phyloP scores from a whole-genome alignment of 2,329 filamentous ascomycete genomes.

The Neurospora sp. region DNA sequence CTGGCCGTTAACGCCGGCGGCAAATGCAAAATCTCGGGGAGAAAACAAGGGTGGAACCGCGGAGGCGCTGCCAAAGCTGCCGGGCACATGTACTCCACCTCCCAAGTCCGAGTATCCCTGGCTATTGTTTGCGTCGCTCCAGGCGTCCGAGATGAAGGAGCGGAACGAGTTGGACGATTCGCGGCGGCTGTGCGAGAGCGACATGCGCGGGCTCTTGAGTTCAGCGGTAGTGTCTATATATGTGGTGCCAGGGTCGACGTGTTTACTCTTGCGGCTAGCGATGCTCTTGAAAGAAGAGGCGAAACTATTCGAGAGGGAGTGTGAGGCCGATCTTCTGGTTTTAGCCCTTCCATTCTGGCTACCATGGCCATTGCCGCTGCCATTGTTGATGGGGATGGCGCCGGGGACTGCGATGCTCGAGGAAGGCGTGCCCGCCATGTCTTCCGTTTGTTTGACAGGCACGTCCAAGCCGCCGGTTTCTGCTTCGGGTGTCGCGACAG shows the following conservation, averaged over 20 bases:
- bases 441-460: not conserved
- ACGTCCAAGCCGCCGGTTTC: not conserved
- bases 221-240: constrained; percentile 40
- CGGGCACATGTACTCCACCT: not conserved
- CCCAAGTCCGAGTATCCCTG: not conserved
- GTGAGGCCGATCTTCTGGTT: not conserved
- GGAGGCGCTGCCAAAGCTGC: not conserved
- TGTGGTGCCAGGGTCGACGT: constrained; percentile 50
- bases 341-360: not conserved
- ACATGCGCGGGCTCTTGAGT: constrained; percentile 32
- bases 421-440: not conserved
- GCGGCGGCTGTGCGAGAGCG: constrained; percentile 32
- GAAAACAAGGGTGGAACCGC: constrained; percentile 3
- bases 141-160: constrained; percentile 23
- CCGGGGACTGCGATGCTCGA: not conserved
- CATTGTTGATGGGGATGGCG: not conserved
- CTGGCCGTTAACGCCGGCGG: not conserved
- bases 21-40: constrained; percentile 11
- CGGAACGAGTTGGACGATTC: constrained; percentile 27
- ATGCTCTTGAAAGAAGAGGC: constrained; percentile 31
- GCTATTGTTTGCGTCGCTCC: constrained; percentile 25
- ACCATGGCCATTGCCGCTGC: not conserved
- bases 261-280: constrained; percentile 43
- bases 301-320: constrained; percentile 27
- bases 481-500: not conserved